A percentile compares a stretch with the other conserved stretches of the same genome.
phyloP scores from a whole-genome alignment of 2,329 filamentous ascomycete genomes.

The Ophiosphaerella narmari region DNA sequence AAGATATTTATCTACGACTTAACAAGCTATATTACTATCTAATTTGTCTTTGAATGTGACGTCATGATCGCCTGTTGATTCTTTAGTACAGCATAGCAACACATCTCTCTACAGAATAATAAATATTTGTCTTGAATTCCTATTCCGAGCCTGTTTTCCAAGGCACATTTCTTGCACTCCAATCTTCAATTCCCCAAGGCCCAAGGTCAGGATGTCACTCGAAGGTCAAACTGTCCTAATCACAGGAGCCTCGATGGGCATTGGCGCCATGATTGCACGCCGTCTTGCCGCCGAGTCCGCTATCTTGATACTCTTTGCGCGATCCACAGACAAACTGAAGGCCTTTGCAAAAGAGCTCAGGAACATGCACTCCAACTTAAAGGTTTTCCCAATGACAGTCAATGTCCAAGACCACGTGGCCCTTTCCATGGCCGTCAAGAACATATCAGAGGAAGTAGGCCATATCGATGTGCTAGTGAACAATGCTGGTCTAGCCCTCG shows the following conservation, averaged over 20 bases:
- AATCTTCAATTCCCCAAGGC: too few relatives aligned
- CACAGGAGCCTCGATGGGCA: constrained; percentile 54
- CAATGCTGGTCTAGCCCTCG: constrained; percentile 55
- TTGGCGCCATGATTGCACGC: constrained; percentile 52
- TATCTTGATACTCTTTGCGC: constrained; percentile 51
- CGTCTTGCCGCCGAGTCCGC: constrained; percentile 47
- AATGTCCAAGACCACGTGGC: constrained; percentile 40
- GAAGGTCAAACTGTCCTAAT: constrained; percentile 29
- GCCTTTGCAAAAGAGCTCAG: constrained; percentile 22
- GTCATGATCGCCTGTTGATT: background rate
- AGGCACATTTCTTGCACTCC: background rate
- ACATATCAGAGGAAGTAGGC: constrained; percentile 32
- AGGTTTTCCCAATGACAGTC: constrained; percentile 38
- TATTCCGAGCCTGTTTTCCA: background rate
- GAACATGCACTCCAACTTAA: constrained; percentile 10
- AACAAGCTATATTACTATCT: background rate
- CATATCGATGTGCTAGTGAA: constrained; percentile 55
- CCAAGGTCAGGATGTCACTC: constrained; percentile 27
- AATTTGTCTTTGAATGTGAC: background rate
- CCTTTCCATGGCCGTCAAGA: constrained; percentile 30
- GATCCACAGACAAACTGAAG: constrained; percentile 40
- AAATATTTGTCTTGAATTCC: background rate
- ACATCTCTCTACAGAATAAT: background rate
- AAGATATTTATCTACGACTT: too few relatives aligned
- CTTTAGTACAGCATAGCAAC: background rate